Conservation (phyloP, 176 grass and related monocot species). For the Urochloa ruziziensis region DNA sequence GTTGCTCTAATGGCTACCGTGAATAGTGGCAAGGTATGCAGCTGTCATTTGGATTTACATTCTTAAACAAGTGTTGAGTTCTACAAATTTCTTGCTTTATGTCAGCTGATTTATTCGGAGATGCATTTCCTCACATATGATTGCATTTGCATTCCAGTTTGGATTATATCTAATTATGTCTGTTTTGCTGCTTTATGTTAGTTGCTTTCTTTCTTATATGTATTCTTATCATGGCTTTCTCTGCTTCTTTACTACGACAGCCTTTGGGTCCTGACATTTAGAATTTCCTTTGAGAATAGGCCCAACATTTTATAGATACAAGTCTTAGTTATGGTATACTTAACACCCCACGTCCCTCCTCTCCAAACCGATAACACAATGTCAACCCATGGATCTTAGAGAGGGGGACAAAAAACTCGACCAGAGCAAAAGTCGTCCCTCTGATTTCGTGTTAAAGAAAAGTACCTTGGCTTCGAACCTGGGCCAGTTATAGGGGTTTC, state of each 20-base stretch:
- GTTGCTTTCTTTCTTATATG: not conserved
- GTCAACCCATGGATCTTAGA: not conserved
- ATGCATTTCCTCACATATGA: not conserved
- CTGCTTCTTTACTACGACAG: not conserved
- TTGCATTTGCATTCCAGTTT: slow-evolving; percentile 13
- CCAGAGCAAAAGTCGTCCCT: not conserved
- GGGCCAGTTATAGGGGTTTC: not conserved
- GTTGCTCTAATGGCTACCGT: slow-evolving; percentile 76
- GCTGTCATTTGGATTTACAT: slow-evolving; percentile 11
- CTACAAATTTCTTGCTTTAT: not conserved
- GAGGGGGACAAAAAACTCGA: not conserved
- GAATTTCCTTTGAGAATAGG: not conserved
- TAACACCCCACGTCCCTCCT: not conserved
- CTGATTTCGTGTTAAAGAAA: no score
- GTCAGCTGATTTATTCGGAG: not conserved
- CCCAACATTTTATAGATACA: not conserved
- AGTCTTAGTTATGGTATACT: not conserved
- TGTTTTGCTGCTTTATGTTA: not conserved
- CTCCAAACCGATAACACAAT: not conserved
- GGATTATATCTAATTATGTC: not conserved
- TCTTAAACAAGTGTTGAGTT: not conserved
- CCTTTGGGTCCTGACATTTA: not conserved
- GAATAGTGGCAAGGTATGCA: slow-evolving; percentile 81
- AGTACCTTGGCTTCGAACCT: not conserved
- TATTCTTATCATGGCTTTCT: not conserved